phyloP scores from a whole-genome alignment of 2,329 filamentous ascomycete species.

The Diaporthe sp. region DNA sequence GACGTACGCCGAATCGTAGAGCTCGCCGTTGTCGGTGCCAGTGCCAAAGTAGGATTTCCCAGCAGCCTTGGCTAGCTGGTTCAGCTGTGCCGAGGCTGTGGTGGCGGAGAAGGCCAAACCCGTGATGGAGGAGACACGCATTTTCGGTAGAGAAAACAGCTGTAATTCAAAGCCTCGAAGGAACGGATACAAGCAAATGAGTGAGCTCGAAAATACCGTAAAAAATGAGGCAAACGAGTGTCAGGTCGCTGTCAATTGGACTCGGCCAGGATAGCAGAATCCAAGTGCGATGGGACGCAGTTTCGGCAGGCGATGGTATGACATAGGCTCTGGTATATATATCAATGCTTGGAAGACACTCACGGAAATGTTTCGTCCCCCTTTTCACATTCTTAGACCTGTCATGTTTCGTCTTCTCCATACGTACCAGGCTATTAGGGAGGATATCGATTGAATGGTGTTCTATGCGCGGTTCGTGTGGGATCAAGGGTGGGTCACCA shows the following conservation, averaged over 20 bases:
- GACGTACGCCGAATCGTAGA: slow-evolving; percentile 65
- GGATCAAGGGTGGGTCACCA: neutral
- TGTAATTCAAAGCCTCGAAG: neutral
- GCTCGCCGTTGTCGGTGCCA: slow-evolving; percentile 68
- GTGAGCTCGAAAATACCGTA: neutral
- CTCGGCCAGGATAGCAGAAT: neutral
- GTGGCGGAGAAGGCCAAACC: slow-evolving; percentile 5
- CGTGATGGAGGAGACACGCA: slow-evolving; percentile 6
- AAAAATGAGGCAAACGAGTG: neutral
- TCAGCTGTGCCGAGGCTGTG: slow-evolving; percentile 35
- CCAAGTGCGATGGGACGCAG: neutral
- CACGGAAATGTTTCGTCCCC: neutral
- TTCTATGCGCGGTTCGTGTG: slow-evolving; percentile 7
- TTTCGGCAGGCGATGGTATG: neutral
- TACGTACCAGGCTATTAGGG: neutral
- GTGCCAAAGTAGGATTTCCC: slow-evolving; percentile 67
- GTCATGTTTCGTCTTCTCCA: slow-evolving; percentile 7
- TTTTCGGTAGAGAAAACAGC: neutral
- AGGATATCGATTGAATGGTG: neutral
- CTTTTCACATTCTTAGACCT: neutral
- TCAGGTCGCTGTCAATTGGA: neutral
- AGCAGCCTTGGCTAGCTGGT: slow-evolving; percentile 30
- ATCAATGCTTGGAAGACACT: neutral
- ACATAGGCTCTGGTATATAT: neutral
- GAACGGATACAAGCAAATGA: neutral